Evolutionary conservation across 805 yeast genomes (phyloP).

Genomic region (Diddensiella santjacobensis): DNA sequence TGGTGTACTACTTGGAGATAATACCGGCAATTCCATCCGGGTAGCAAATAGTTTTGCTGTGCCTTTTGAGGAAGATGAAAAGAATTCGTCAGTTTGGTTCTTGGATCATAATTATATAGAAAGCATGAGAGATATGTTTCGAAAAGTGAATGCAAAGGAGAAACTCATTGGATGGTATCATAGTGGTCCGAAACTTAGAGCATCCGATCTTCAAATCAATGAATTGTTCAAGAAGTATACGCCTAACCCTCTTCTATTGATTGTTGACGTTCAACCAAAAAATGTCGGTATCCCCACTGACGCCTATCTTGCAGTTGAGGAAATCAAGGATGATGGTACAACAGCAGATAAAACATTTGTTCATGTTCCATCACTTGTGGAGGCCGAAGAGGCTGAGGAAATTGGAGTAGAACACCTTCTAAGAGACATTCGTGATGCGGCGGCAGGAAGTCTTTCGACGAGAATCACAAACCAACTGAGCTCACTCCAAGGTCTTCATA

Average conservation of each 20-base stretch:
- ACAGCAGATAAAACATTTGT: constrained; percentile 88
- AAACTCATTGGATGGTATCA: constrained; percentile 98
- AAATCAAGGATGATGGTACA: constrained; percentile 93
- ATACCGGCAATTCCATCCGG: constrained; percentile 48
- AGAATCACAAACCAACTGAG: constrained; percentile 85
- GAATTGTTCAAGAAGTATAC: constrained; percentile 84
- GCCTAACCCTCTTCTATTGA: constrained; percentile 73
- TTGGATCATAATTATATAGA: constrained; percentile 95
- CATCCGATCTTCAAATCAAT: constrained; percentile 87
- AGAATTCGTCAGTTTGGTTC: constrained; percentile 90
- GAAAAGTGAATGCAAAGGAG: constrained; percentile 95
- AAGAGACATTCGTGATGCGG: constrained; percentile 93
- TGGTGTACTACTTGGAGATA: constrained; percentile 91
- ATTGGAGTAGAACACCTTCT: constrained; percentile 96
- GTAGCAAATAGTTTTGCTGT: constrained; percentile 94
- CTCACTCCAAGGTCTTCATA: constrained; percentile 80
- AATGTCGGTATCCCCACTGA: constrained; percentile 92
- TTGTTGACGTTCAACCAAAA: constrained; percentile 86
- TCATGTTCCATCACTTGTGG: constrained; percentile 87
- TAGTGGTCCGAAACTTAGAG: constrained; percentile 87
- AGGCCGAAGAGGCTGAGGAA: constrained; percentile 99
- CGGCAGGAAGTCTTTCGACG: constrained; percentile 87
- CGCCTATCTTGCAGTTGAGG: constrained; percentile 90
- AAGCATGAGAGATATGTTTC: constrained; percentile 96
- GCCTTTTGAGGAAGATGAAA: constrained; percentile 96